These are phyloP conservation scores for Ilex aquifolium DNA, from an alignment of 257 asterid genomes.

Conservation along the genomic window DNA sequence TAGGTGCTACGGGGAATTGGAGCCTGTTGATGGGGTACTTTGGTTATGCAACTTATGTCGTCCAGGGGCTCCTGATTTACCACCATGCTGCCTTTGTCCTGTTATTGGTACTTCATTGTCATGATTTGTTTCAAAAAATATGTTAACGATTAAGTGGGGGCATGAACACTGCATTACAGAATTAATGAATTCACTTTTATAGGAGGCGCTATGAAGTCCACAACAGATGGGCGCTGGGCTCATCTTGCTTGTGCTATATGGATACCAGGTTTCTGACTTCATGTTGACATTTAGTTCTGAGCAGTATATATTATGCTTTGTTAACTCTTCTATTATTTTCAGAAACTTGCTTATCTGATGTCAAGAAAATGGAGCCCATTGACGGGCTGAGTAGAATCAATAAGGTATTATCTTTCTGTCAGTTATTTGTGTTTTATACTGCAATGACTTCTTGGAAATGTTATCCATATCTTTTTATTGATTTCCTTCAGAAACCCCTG, in stretches of 20 bases:
- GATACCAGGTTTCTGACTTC: constrained; percentile 77
- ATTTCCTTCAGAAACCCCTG: not conserved
- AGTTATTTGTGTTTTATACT: not conserved
- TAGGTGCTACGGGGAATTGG: constrained; percentile 92
- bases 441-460: not conserved
- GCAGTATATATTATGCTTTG: constrained; percentile 1
- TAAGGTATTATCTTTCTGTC: constrained; percentile 52
- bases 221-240: constrained; percentile 99
- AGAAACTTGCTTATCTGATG: constrained; percentile 92
- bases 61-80: constrained; percentile 80
- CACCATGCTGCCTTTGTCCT: constrained; percentile 95
- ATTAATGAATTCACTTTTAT: constrained; percentile 16
- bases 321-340: constrained; percentile 10
- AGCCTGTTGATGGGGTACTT: constrained; percentile 74
- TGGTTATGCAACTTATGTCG: constrained; percentile 99
- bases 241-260: constrained; percentile 99
- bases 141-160: too few relatives aligned
- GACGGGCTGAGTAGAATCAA: constrained; percentile 78
- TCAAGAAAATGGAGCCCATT: constrained; percentile 95
- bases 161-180: not conserved
- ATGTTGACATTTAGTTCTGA: not conserved
- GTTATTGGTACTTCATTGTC: constrained; percentile 52
- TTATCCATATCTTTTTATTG: not conserved
- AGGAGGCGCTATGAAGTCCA: constrained; percentile 99
- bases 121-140: not conserved